phyloP scores from a whole-genome alignment of 768 basidiomycete species.

The Leccinellum rugosiceps region DNA sequence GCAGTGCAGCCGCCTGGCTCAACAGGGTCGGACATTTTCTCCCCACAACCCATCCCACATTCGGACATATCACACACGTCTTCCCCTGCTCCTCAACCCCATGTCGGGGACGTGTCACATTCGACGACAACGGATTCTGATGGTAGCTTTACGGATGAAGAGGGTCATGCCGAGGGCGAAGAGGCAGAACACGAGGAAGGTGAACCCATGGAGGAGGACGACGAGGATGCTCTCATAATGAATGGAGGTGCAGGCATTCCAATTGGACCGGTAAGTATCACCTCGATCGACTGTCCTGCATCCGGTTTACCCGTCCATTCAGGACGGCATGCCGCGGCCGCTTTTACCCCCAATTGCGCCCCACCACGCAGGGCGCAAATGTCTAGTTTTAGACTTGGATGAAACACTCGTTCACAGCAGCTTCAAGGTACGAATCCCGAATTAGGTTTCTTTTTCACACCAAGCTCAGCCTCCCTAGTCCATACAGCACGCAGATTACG shows the following conservation, averaged over 20 bases:
- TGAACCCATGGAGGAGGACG: conserved; percentile 70
- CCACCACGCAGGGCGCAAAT: conserved; percentile 86
- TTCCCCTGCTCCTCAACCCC: conserved; percentile 25
- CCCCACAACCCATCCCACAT: conserved; percentile 24
- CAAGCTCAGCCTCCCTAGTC: conserved; percentile 49
- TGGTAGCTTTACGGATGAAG: conserved; percentile 54
- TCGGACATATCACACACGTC: conserved; percentile 24
- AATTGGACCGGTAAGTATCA: conserved; percentile 73
- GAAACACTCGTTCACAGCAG: conserved; percentile 97
- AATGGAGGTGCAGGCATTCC: conserved; percentile 95
- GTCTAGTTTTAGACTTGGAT: conserved; percentile 93
- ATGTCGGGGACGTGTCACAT: conserved; percentile 30
- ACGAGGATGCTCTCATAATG: conserved; percentile 85
- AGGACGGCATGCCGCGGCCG: conserved; percentile 88
- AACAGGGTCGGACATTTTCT: conserved; percentile 44
- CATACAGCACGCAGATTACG: conserved; percentile 92
- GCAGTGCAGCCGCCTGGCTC: conserved; percentile 91
- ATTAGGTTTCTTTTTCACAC: not conserved
- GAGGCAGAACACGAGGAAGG: conserved; percentile 61
- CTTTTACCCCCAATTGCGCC: conserved; percentile 82
- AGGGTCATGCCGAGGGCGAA: conserved; percentile 66
- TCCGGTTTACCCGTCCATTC: conserved; percentile 5
- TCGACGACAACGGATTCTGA: conserved; percentile 33
- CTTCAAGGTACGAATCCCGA: conserved; percentile 73
- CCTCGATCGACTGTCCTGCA: not conserved